Percentiles rank a stretch among this genome's conserved stretches.
Evolutionary conservation across 78 protist genomes (phyloP).

Genomic region (Pirum gemmata): DNA sequence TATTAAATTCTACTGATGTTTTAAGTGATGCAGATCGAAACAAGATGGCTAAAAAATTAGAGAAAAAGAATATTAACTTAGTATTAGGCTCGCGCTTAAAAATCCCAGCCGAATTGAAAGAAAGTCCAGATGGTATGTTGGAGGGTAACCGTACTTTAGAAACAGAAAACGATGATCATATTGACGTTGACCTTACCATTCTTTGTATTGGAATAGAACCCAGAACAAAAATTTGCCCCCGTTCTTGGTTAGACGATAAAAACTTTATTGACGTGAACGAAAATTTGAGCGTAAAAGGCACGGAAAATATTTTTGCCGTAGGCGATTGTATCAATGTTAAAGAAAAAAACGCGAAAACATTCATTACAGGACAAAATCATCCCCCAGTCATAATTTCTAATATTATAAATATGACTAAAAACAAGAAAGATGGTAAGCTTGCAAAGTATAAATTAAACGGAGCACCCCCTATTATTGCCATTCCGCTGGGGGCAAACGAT

Average conservation of each 20-base stretch:
- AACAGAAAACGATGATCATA: neutral
- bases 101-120: neutral
- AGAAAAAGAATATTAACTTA: neutral
- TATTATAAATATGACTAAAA: neutral
- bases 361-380: neutral
- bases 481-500: neutral
- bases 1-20: neutral
- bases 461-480: neutral
- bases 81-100: neutral
- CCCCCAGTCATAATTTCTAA: neutral
- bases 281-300: neutral
- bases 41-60: neutral
- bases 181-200: neutral
- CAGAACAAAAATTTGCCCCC: neutral
- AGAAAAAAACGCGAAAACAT: neutral
- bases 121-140: neutral
- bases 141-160: neutral
- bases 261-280: neutral
- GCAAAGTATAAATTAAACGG: neutral
- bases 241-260: neutral
- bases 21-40: neutral
- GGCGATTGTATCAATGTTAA: neutral
- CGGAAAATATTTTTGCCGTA: neutral
- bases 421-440: neutral
- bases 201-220: neutral